Evolutionary conservation across 1,284 basidiomycete species (phyloP), one percentile per base, ranked within the genome.

Genomic region (Agroathelia rolfsii): DNA sequence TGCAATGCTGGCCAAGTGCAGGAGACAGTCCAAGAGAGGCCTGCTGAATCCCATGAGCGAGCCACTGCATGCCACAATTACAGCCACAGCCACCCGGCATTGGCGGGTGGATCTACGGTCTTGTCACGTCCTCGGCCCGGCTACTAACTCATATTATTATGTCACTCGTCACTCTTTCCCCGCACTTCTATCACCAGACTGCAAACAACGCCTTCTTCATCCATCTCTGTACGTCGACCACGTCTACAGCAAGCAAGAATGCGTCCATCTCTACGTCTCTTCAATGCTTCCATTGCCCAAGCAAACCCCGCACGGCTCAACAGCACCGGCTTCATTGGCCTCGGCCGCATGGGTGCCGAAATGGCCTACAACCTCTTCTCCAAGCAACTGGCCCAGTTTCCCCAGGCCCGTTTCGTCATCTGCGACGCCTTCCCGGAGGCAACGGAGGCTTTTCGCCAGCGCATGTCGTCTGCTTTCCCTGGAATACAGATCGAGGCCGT

Each of bases 281-380:
- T n/a, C n/a, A n/a, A n/a, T n/a, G n/a, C 43, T 13, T 37, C 41
- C 3, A 35, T 52, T 7, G 42, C 47, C n/a, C 39, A 40, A 3
- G 44, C 29, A 14, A 31, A 38, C n/a, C 19, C 47, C 21, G 31
- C 43, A 14, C 69, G 79, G 24, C 47, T 58, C 10, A 66, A 64
- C 27, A 76, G 67, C 45, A 71, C 74, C 20, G 76, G 73, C 34
- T 88, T 88, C 58, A 76, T 88, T 35, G 85, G 85, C 4, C 69
- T 88, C 9, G 84, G 84, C 24, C 64, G 75, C 32, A 88, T 89
- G 85, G 85, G 85, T 19, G 72, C 69, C 30, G 75, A 83, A 50
- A 88, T 88, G 86, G 85, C 85, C 11, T 69, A 66, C 53, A 88
- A 88, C 53, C 66, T 88, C 32, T 84, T 85, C 59, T 76, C 78